Evolutionary conservation across 768 basidiomycete species (phyloP).

Genomic region (Tylopilus cervinicoccineus): DNA sequence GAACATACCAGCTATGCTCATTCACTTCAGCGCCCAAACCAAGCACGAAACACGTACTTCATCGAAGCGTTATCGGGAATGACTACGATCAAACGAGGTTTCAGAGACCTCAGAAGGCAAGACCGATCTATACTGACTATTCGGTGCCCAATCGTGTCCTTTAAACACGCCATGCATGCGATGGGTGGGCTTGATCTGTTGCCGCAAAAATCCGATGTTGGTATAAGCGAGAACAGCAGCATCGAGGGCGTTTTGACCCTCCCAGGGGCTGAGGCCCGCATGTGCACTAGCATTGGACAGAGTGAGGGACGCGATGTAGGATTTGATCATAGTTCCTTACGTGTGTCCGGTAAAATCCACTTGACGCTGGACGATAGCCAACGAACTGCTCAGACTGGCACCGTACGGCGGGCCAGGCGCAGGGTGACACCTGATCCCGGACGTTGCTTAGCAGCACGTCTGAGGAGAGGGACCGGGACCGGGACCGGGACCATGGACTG

Average conservation of each 20-base stretch:
- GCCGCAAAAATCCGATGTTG: slow-evolving; percentile 72
- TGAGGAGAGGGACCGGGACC: background rate
- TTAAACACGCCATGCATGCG: slow-evolving; percentile 79
- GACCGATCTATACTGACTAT: slow-evolving; percentile 45
- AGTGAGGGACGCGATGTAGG: background rate
- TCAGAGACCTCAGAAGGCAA: background rate
- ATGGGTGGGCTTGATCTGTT: slow-evolving; percentile 74
- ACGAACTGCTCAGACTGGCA: slow-evolving; percentile 57
- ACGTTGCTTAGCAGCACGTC: background rate
- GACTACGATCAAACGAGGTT: slow-evolving; percentile 39
- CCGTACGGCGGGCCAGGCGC: slow-evolving; percentile 68
- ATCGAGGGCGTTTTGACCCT: slow-evolving; percentile 78
- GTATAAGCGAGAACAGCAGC: slow-evolving; percentile 82
- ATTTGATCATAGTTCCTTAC: slow-evolving; percentile 33
- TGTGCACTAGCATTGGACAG: slow-evolving; percentile 50
- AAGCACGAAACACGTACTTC: slow-evolving; percentile 40
- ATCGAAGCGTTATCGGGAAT: slow-evolving; percentile 79
- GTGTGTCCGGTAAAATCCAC: slow-evolving; percentile 74
- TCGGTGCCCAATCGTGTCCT: slow-evolving; percentile 71
- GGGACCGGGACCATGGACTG: background rate
- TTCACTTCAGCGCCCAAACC: background rate
- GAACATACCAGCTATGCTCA: slow-evolving; percentile 61
- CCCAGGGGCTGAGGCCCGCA: slow-evolving; percentile 81
- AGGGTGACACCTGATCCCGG: slow-evolving; percentile 67
- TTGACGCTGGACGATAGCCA: slow-evolving; percentile 55